Percentiles rank a stretch among this genome's conserved stretches.
These are phyloP conservation scores for Vitis amurensis DNA, from an alignment of 164 flowering plant species.

Conservation along the genomic window DNA sequence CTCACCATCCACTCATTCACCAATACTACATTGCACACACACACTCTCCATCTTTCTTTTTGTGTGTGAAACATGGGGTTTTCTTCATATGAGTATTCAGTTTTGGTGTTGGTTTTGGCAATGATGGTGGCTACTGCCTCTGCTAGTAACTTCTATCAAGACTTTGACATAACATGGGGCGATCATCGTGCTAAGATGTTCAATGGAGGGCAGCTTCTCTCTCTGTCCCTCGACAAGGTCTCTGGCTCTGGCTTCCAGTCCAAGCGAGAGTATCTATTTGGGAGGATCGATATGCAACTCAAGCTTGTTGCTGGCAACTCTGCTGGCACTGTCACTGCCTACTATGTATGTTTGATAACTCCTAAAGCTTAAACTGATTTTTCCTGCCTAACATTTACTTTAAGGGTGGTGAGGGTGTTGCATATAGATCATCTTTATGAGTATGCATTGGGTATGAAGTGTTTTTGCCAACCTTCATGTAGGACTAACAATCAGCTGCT, in stretches of 20 bases:
- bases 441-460: too few relatives aligned
- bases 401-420: too few relatives aligned
- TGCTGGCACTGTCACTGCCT: slow-evolving; percentile 47
- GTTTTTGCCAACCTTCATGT: too few relatives aligned
- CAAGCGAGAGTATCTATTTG: slow-evolving; percentile 45
- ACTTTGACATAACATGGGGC: slow-evolving; percentile 32
- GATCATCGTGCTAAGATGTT: slow-evolving; percentile 32
- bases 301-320: slow-evolving; percentile 43
- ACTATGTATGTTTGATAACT: slow-evolving; percentile 25
- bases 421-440: too few relatives aligned
- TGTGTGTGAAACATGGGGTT: slow-evolving; percentile 10
- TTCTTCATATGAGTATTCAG: slow-evolving; percentile 1
- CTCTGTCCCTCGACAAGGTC: slow-evolving; percentile 34
- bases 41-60: too few relatives aligned
- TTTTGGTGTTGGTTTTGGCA: slow-evolving; percentile 8
- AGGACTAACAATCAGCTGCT: too few relatives aligned
- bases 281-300: slow-evolving; percentile 46
- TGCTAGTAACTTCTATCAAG: slow-evolving; percentile 18
- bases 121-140: background rate
- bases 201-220: slow-evolving; percentile 38
- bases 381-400: background rate
- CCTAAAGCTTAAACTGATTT: background rate
- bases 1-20: background rate
- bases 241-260: slow-evolving; percentile 54
- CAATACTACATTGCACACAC: too few relatives aligned